Evolutionary conservation across 1,284 basidiomycete species (phyloP), one percentile per base, ranked within the genome.

Genomic region (Neotropicomus parvogracilis): DNA sequence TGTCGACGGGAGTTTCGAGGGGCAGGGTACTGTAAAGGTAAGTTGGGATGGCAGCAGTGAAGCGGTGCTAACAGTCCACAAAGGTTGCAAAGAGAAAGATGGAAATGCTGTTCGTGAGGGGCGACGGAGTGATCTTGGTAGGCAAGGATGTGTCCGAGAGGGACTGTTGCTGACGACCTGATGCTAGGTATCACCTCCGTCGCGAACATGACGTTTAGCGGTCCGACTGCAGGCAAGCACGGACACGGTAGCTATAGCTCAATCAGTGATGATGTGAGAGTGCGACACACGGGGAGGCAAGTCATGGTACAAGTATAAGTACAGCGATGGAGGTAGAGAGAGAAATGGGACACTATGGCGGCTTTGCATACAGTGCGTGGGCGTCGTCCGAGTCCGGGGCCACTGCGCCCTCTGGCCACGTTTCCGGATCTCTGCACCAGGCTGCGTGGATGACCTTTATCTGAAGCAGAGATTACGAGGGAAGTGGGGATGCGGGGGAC

Each of bases 51-150:
- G 6, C 6, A 34, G 35, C 14, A 17, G 36, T 21, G 11, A 28
- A 7, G 36, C 3, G 34, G 24, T 37, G 31, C 44, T 65, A 42
- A 62, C n/a, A 19, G 44, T 14, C 11, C 4, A 26, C 26, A n/a
- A 55, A 97, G 95, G 80, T 91, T 33, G 92, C 93, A 51, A 95
- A 94, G 72, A 78, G 95, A 59, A 95, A 91, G 69, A 85, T 95
- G 77, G 92, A 95, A 51, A 99, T 99, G 95, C 76, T 99, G 44
- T 99, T 98, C 63, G 95, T 99, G 2, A 78, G 95, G 66, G 95
- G 95, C 46, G 94, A 97, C 66, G 91, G 93, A 52, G 92, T 95
- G 13, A 95, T 95, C 56, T 72, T 95, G 66, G 91, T 93, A 55
- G 54, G 87, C 75, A 16, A 14, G 29, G 12, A 40, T 19, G 48